phyloP scores from a whole-genome alignment of 2,329 filamentous ascomycete species.

The Huntiella bhutanensis region DNA sequence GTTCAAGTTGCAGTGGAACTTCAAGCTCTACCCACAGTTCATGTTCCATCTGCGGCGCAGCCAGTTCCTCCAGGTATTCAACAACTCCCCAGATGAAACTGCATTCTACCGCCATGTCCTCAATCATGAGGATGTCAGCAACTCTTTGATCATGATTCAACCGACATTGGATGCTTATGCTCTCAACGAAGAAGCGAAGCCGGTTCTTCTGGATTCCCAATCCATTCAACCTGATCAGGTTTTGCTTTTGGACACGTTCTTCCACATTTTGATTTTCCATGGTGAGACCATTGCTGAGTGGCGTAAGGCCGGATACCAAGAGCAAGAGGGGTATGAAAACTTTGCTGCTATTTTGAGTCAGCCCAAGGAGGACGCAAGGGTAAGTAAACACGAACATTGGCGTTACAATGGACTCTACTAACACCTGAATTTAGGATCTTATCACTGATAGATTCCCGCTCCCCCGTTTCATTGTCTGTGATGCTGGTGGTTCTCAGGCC shows the following conservation, averaged over 20 bases:
- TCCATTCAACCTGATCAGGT: slow-evolving; percentile 92
- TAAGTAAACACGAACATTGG: slow-evolving; percentile 26
- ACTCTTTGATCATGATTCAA: slow-evolving; percentile 97
- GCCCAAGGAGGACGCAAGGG: slow-evolving; percentile 89
- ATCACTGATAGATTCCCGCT: slow-evolving; percentile 97
- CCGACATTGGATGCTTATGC: slow-evolving; percentile 94
- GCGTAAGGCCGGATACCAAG: slow-evolving; percentile 94
- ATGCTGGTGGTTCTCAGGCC: slow-evolving; percentile 93
- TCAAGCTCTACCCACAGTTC: slow-evolving; percentile 95
- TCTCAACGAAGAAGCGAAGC: slow-evolving; percentile 79
- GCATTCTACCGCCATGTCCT: slow-evolving; percentile 97
- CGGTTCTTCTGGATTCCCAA: slow-evolving; percentile 88
- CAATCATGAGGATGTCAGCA: slow-evolving; percentile 91
- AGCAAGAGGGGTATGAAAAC: slow-evolving; percentile 96
- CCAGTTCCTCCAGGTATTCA: slow-evolving; percentile 97
- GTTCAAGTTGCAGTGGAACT: slow-evolving; percentile 95
- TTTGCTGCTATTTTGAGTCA: slow-evolving; percentile 74
- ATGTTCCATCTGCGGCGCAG: slow-evolving; percentile 98
- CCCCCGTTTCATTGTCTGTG: slow-evolving; percentile 93
- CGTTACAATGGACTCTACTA: slow-evolving; percentile 11
- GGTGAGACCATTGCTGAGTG: slow-evolving; percentile 95
- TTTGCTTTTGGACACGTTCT: slow-evolving; percentile 91
- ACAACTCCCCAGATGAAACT: slow-evolving; percentile 96
- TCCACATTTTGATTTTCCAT: slow-evolving; percentile 98
- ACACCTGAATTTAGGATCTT: slow-evolving; percentile 46